Evolutionary conservation across 1,139 yeast genomes (phyloP).

Genomic region (Debaryomyces udenii): DNA sequence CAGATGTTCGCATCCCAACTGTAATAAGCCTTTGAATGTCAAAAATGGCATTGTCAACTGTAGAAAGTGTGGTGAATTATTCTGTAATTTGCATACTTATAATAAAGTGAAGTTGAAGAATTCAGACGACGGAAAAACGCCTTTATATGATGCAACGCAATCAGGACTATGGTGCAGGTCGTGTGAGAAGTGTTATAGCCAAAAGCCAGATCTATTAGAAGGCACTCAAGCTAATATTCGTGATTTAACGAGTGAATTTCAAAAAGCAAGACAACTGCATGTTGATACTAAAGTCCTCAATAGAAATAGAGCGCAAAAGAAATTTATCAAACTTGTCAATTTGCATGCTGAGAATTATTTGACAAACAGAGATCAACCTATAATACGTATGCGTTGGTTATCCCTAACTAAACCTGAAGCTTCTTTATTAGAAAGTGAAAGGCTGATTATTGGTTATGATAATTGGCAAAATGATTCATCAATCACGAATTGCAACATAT

Average conservation of each 20-base stretch:
- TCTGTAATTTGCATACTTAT: slow-evolving; percentile 65
- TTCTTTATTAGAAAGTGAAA: slow-evolving; percentile 38
- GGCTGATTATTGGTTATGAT: slow-evolving; percentile 46
- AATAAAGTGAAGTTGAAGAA: slow-evolving; percentile 51
- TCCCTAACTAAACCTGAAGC: slow-evolving; percentile 12
- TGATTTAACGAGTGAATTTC: slow-evolving; percentile 54
- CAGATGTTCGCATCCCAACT: slow-evolving; percentile 38
- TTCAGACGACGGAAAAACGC: slow-evolving; percentile 34
- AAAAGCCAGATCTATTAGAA: slow-evolving; percentile 57
- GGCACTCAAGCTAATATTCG: slow-evolving; percentile 37
- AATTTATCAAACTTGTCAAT: slow-evolving; percentile 53
- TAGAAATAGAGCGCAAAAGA: slow-evolving; percentile 61
- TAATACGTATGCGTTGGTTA: slow-evolving; percentile 5
- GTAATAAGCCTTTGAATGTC: slow-evolving; percentile 45
- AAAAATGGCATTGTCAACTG: slow-evolving; percentile 62
- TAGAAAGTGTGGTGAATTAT: slow-evolving; percentile 71
- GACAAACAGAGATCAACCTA: slow-evolving; percentile 14
- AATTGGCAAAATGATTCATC: slow-evolving; percentile 68
- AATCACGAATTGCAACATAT: slow-evolving; percentile 62
- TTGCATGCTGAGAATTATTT: slow-evolving; percentile 23
- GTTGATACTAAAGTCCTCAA: slow-evolving; percentile 50
- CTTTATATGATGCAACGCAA: slow-evolving; percentile 31
- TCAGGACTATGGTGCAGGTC: slow-evolving; percentile 71
- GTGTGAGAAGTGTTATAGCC: slow-evolving; percentile 62
- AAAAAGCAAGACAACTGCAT: slow-evolving; percentile 38